Base-by-base conservation (phyloP, 306 rosid genomes). In the Cicer bijugum region DNA sequence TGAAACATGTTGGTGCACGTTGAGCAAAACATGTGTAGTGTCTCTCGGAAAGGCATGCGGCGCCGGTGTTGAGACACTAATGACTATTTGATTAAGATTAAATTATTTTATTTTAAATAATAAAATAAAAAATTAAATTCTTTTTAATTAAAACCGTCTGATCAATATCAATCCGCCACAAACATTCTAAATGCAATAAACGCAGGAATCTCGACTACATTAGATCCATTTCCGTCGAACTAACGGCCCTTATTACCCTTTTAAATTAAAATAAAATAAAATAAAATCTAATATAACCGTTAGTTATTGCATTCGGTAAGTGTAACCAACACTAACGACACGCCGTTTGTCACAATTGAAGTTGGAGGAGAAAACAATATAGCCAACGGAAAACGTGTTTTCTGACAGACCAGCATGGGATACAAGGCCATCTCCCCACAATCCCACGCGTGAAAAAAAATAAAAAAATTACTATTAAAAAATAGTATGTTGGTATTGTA, bases 361-460 rank as follows among this genome's bases (percentile, higher is more conserved):
- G 78, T 71, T 71, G 81, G 56, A 61, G 76, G 35, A 16, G 14
- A 23, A 76, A 58, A 82, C 84, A 77, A 8, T 42, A 9, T 19
- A n/a, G 55, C 82, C 62, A 78, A 75, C 80, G 5, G 20, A 42
- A 63, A 82, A 86, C 95, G 87, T 91, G 92, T 75, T 78, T 78
- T 76, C 77, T 73, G 89, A 70, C 73, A 16, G 51, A 9, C 44
- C 33, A 1, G 60, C 84, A 85, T 78, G 82, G 80, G 85, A 76
- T 56, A 42, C 55, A 71, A 15, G 15, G 33, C 44, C 17, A 23
- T 51, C 69, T 58, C 6, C 8, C 67, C 8, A 52, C 74, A 72
- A 23, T 38, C 86, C 33, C 4, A 28, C 33, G 33, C 4, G 77
- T 39, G 4, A 7, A 52, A 52, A 53, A 17, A 17, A 17, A 17